Conservation (phyloP, 1,139 yeast genomes). For the Yamadazyma blattariae region DNA sequence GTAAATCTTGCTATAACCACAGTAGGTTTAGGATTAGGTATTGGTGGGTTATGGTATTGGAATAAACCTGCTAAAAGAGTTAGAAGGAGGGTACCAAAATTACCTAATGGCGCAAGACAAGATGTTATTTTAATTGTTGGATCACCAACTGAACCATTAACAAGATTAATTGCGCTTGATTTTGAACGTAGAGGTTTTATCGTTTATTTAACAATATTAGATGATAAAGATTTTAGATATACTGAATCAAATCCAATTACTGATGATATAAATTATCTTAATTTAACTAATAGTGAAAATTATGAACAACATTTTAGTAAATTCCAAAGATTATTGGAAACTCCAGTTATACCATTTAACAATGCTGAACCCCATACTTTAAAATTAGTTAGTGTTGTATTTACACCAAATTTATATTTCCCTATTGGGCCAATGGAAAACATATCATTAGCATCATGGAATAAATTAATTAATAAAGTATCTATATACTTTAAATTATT, state of each 20-base stretch:
- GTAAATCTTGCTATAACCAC: constrained; percentile 19
- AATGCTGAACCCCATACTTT: constrained; percentile 56
- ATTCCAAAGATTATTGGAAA: constrained; percentile 38
- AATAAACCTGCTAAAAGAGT: too few species aligned
- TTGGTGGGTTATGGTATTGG: constrained; percentile 13
- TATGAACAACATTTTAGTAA: constrained; percentile 32
- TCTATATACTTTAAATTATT: constrained; percentile 49
- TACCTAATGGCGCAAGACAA: constrained; percentile 67
- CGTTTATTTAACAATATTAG: constrained; percentile 70
- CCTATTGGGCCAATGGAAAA: constrained; percentile 71
- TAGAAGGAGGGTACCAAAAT: constrained; percentile 59
- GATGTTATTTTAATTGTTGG: constrained; percentile 77
- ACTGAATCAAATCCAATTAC: constrained; percentile 57
- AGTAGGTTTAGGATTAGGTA: constrained; percentile 28
- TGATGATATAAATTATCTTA: constrained; percentile 47
- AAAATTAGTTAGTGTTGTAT: constrained; percentile 53
- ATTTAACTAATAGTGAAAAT: constrained; percentile 25
- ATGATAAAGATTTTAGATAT: constrained; percentile 58
- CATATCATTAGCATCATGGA: constrained; percentile 53
- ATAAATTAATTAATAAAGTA: constrained; percentile 43
- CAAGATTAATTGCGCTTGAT: constrained; percentile 68
- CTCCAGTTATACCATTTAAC: constrained; percentile 44
- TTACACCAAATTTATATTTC: constrained; percentile 63
- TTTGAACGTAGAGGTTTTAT: constrained; percentile 77
- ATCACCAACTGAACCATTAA: constrained; percentile 73